A percentile compares a stretch with the other conserved stretches of the same genome.
Conservation (phyloP, 73 alveolate species). For the Breviolum minutum region DNA sequence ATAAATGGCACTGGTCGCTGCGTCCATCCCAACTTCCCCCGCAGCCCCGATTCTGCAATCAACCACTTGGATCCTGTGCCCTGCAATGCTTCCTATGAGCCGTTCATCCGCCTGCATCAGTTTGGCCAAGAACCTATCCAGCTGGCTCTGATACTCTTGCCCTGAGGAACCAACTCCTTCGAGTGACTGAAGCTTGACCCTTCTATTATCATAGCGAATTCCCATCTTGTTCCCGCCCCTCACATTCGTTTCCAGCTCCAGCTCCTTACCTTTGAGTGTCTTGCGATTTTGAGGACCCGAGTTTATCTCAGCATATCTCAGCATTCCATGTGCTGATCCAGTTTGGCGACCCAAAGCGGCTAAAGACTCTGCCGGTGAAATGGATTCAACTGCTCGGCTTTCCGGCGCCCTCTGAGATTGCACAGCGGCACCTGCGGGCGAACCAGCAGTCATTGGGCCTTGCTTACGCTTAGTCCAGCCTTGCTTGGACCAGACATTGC, state of each 20-base stretch:
- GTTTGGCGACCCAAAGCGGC: too few relatives aligned
- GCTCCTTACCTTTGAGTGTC: background rate
- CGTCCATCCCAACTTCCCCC: background rate
- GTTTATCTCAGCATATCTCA: too few relatives aligned
- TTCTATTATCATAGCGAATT: background rate
- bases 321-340: too few relatives aligned
- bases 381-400: too few relatives aligned
- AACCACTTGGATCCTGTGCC: background rate
- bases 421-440: too few relatives aligned
- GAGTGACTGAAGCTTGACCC: background rate
- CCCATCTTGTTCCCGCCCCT: background rate
- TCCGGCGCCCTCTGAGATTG: too few relatives aligned
- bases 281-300: background rate
- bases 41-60: background rate
- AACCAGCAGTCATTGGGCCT: too few relatives aligned
- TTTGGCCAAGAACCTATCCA: constrained; percentile 32
- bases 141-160: background rate
- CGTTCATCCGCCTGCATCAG: constrained; percentile 28
- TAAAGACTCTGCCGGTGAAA: too few relatives aligned
- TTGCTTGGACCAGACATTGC: too few relatives aligned
- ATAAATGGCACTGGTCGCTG: background rate
- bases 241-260: background rate
- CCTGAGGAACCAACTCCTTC: background rate
- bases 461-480: too few relatives aligned
- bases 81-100: background rate